Percentiles rank a stretch among this genome's conserved stretches.
phyloP scores from a whole-genome alignment of 176 grass and related monocot species.

The Lolium perenne region DNA sequence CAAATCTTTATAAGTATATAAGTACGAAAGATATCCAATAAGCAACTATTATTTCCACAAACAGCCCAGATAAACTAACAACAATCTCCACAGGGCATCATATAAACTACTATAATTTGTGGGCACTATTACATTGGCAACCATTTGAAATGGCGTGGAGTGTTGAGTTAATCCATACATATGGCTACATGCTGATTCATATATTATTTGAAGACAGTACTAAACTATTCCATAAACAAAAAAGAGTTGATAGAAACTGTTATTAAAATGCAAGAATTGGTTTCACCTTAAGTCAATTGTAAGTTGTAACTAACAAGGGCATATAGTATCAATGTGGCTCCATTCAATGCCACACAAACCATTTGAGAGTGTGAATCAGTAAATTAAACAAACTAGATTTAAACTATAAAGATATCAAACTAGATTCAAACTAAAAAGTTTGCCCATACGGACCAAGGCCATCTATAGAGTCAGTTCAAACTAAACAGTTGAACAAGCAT shows the following conservation, averaged over 20 bases:
- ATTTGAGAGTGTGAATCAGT: neutral
- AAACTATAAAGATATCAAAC: neutral
- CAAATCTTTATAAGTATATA: neutral
- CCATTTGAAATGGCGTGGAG: constrained; percentile 1
- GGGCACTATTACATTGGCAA: neutral
- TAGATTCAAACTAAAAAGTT: neutral
- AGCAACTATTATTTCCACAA: neutral
- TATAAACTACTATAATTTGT: constrained; percentile 1
- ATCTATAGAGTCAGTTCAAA: constrained; percentile 14
- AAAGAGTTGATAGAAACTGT: neutral
- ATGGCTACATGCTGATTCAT: constrained; percentile 9
- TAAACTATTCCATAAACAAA: constrained; percentile 23
- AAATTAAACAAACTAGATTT: neutral
- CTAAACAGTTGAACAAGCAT: constrained; percentile 2
- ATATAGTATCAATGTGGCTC: constrained; percentile 26
- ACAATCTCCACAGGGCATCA: neutral
- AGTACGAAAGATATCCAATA: neutral
- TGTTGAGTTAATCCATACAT: neutral
- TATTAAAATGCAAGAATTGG: constrained; percentile 21
- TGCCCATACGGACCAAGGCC: neutral
- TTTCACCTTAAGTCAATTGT: neutral
- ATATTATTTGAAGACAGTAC: neutral
- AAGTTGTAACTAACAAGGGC: neutral
- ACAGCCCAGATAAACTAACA: constrained; percentile 9
- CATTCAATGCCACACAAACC: constrained; percentile 1